Evolutionary conservation across 164 flowering plant species (phyloP).

Genomic region (Litsea cubeba): DNA sequence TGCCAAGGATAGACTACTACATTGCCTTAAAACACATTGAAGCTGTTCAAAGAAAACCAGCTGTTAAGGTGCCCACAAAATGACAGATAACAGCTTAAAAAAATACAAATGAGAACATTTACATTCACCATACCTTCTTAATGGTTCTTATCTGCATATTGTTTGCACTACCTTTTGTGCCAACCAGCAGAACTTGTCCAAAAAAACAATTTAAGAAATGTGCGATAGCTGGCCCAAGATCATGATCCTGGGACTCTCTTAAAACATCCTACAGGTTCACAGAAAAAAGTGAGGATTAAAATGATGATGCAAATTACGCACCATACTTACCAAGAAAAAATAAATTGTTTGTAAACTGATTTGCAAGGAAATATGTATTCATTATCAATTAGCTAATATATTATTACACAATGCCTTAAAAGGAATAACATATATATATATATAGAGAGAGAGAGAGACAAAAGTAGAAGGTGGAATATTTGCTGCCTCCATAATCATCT

Average conservation of each 20-base stretch:
- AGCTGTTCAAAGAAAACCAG: too few species aligned
- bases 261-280: constrained; percentile 54
- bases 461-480: too few species aligned
- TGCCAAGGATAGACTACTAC: too few species aligned
- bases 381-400: too few species aligned
- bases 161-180: constrained; percentile 32
- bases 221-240: constrained; percentile 70
- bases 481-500: too few species aligned
- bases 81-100: too few species aligned
- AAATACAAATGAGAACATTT: background rate
- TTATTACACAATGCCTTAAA: background rate
- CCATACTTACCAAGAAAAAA: background rate
- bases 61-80: too few species aligned
- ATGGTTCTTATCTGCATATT: constrained; percentile 29
- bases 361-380: background rate
- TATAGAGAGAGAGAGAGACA: background rate
- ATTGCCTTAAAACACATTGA: too few species aligned
- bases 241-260: constrained; percentile 88
- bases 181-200: constrained; percentile 52
- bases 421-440: too few species aligned
- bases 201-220: constrained; percentile 87
- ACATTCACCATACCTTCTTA: constrained; percentile 54
- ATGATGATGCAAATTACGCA: background rate
- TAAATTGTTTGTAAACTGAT: background rate
- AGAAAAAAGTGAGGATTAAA: background rate